Evolutionary conservation across 2,329 filamentous ascomycete genomes (phyloP).

Genomic region (Pyricularia sp.): DNA sequence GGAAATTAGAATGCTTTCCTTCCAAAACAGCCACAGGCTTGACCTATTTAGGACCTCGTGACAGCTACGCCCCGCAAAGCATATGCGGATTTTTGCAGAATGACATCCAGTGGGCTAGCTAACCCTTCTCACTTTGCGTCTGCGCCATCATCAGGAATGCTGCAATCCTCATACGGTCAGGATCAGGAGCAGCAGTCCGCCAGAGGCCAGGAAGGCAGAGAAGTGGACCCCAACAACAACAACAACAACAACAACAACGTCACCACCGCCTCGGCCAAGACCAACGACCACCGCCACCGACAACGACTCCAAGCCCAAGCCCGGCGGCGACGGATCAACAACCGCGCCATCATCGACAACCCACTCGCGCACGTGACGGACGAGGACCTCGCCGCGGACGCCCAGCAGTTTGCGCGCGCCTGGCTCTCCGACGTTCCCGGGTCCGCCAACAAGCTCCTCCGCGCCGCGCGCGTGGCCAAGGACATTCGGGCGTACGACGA

Average conservation of each 20-base stretch:
- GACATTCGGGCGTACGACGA: slow-evolving; percentile 25
- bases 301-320: slow-evolving; percentile 1
- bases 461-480: slow-evolving; percentile 27
- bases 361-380: slow-evolving; percentile 24
- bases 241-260: no score
- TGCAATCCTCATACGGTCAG: not conserved
- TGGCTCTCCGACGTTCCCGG: slow-evolving; percentile 16
- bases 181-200: not conserved
- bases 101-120: not conserved
- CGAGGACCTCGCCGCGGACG: slow-evolving; percentile 22
- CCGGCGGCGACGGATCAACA: slow-evolving; percentile 11
- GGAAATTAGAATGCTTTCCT: not conserved
- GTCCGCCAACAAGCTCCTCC: slow-evolving; percentile 16
- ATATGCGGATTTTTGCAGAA: not conserved
- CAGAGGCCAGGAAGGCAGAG: not conserved
- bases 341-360: slow-evolving; percentile 23
- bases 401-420: slow-evolving; percentile 16
- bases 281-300: not conserved
- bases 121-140: not conserved
- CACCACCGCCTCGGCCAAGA: no score
- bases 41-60: not conserved
- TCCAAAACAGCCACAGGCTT: not conserved
- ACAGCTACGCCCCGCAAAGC: not conserved
- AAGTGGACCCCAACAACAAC: not conserved
- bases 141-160: not conserved